A percentile compares a stretch with the other conserved stretches of the same genome.
Conservation (phyloP, 768 basidiomycete species). For the Rhizopogon roseolus region DNA sequence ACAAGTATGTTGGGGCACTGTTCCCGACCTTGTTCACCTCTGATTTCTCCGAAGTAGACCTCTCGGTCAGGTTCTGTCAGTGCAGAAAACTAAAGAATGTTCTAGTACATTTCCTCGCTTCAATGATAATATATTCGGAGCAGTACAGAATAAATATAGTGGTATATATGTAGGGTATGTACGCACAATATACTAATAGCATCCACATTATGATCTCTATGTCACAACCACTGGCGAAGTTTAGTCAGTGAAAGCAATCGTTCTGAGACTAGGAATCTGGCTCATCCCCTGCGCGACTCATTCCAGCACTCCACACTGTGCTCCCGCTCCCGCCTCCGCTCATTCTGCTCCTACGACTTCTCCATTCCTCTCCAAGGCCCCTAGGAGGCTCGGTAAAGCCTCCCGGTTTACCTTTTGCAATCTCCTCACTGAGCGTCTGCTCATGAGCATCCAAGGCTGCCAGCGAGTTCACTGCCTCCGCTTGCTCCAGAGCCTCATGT, state of each 20-base stretch:
- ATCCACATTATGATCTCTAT: conserved; percentile 8
- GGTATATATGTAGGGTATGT: conserved; percentile 4
- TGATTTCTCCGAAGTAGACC: not conserved
- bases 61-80: not conserved
- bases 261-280: conserved; percentile 23
- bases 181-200: conserved; percentile 13
- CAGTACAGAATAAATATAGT: not conserved
- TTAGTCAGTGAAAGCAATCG: not conserved
- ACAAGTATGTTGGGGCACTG: too few species aligned
- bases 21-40: too few species aligned
- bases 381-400: conserved; percentile 75
- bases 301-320: conserved; percentile 86
- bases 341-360: conserved; percentile 42
- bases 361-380: conserved; percentile 43
- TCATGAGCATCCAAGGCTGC: conserved; percentile 81
- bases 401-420: conserved; percentile 66
- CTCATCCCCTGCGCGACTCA: conserved; percentile 57
- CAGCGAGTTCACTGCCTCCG: conserved; percentile 70
- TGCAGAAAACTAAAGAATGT: too few species aligned
- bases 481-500: conserved; percentile 72
- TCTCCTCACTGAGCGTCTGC: conserved; percentile 62
- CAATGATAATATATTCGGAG: not conserved
- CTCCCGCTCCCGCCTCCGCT: conserved; percentile 67
- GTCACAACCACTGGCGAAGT: not conserved
- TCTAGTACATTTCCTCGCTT: not conserved